Conservation (phyloP, 768 basidiomycete species). For the Coprinopsis cinerea region DNA sequence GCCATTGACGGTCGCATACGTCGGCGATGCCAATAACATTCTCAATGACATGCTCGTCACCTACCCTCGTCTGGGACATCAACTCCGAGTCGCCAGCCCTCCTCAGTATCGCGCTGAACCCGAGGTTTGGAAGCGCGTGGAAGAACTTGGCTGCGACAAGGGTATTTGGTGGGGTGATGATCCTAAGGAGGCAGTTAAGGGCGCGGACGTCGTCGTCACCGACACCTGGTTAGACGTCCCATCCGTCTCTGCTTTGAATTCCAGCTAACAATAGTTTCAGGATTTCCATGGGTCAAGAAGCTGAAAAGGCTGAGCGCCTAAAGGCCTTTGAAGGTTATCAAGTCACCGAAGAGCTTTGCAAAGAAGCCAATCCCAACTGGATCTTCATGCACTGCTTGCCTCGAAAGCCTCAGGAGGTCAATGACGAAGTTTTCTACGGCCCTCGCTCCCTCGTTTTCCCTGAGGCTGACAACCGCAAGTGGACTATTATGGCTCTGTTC, state of each 20-base stretch:
- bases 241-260: neutral
- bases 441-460: slow-evolving; percentile 87
- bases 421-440: slow-evolving; percentile 96
- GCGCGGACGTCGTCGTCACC: slow-evolving; percentile 92
- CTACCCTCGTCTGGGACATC: slow-evolving; percentile 86
- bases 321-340: slow-evolving; percentile 90
- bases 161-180: slow-evolving; percentile 69
- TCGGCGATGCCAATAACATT: slow-evolving; percentile 94
- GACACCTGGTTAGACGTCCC: slow-evolving; percentile 85
- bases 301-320: slow-evolving; percentile 81
- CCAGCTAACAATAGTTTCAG: slow-evolving; percentile 29
- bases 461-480: slow-evolving; percentile 94
- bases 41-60: slow-evolving; percentile 97
- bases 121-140: slow-evolving; percentile 78
- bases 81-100: slow-evolving; percentile 81
- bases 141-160: slow-evolving; percentile 67
- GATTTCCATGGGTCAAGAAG: slow-evolving; percentile 99
- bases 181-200: slow-evolving; percentile 81
- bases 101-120: slow-evolving; percentile 62
- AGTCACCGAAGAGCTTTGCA: slow-evolving; percentile 84
- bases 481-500: slow-evolving; percentile 92
- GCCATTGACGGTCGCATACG: slow-evolving; percentile 85
- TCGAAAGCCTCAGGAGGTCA: slow-evolving; percentile 87
- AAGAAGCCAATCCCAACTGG: slow-evolving; percentile 78
- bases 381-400: slow-evolving; percentile 96